Evolutionary conservation across 192 early-diverging fungal species (phyloP).

Genomic region (Mortierella claussenii): DNA sequence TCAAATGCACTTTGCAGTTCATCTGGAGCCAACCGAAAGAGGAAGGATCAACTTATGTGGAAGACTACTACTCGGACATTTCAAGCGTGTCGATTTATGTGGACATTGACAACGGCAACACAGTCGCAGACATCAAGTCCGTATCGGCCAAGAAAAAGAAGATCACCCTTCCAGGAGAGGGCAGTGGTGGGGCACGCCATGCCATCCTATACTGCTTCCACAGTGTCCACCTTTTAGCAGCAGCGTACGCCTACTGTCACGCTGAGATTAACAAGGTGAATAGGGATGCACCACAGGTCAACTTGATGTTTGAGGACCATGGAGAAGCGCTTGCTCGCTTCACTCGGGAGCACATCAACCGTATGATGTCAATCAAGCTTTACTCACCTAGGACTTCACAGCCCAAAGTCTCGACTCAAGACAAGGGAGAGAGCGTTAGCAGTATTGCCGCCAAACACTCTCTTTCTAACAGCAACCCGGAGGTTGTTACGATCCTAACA

Average conservation of each 20-base stretch:
- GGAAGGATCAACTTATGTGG: constrained; percentile 13
- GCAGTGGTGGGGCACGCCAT: constrained; percentile 1
- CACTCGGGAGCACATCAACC: constrained; percentile 33
- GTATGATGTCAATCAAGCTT: constrained; percentile 12
- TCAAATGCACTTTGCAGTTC: constrained; percentile 33
- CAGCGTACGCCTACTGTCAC: constrained; percentile 13
- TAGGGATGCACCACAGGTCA: background rate
- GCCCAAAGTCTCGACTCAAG: background rate
- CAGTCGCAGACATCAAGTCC: constrained; percentile 18
- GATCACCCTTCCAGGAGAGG: constrained; percentile 10
- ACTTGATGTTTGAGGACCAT: constrained; percentile 31
- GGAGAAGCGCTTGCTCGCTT: constrained; percentile 31
- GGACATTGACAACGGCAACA: constrained; percentile 9
- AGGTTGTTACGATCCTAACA: constrained; percentile 18
- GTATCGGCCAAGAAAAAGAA: constrained; percentile 8
- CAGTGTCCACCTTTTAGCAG: constrained; percentile 33
- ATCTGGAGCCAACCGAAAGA: constrained; percentile 41
- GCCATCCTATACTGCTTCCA: constrained; percentile 25
- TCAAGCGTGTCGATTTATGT: constrained; percentile 2
- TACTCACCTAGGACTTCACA: background rate
- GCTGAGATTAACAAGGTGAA: constrained; percentile 13
- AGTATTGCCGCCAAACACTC: background rate
- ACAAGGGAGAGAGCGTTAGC: background rate
- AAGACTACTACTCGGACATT: constrained; percentile 22
- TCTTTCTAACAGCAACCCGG: background rate